Percentiles rank a stretch among this genome's conserved stretches.
phyloP scores from a whole-genome alignment of 441 rosid species.

The Pelargonium myrrhifolium region DNA sequence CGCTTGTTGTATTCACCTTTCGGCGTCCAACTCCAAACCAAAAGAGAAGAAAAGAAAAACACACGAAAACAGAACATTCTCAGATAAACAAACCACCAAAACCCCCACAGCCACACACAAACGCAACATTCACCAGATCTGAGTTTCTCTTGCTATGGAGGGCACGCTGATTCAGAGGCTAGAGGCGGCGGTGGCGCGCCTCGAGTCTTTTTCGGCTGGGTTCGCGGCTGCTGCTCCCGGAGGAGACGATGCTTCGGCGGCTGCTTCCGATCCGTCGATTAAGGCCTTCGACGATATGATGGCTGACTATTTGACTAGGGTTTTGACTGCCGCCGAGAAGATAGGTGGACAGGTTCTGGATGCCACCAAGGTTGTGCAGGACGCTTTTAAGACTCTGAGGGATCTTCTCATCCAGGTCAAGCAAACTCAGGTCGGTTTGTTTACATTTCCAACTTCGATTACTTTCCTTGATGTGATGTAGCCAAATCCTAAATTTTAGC shows the following conservation, averaged over 20 bases:
- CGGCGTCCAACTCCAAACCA: not conserved
- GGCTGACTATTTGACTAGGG: constrained; percentile 47
- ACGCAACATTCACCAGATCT: constrained; percentile 26
- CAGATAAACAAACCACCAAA: not conserved
- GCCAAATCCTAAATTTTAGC: too few relatives aligned
- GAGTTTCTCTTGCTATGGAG: constrained; percentile 37
- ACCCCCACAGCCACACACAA: not conserved
- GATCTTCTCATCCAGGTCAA: constrained; percentile 59
- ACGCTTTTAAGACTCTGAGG: constrained; percentile 60
- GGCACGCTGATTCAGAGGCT: constrained; percentile 60
- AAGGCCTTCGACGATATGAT: constrained; percentile 66
- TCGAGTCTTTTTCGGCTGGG: constrained; percentile 50
- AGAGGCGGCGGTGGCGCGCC: constrained; percentile 70
- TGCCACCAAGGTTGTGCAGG: constrained; percentile 52
- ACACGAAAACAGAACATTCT: not conserved
- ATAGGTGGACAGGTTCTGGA: constrained; percentile 86
- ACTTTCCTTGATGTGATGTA: not conserved
- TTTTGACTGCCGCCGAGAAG: constrained; percentile 61
- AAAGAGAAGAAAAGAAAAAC: not conserved
- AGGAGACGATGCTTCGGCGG: constrained; percentile 11
- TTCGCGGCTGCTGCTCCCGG: constrained; percentile 7
- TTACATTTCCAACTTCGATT: not conserved
- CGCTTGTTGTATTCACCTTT: not conserved
- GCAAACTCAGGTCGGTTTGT: constrained; percentile 45
- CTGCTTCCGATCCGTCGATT: constrained; percentile 61